Evolutionary conservation across 176 grass and related monocot species (phyloP), one percentile per base, ranked within the genome.

Genomic region (Cocos nucifera): DNA sequence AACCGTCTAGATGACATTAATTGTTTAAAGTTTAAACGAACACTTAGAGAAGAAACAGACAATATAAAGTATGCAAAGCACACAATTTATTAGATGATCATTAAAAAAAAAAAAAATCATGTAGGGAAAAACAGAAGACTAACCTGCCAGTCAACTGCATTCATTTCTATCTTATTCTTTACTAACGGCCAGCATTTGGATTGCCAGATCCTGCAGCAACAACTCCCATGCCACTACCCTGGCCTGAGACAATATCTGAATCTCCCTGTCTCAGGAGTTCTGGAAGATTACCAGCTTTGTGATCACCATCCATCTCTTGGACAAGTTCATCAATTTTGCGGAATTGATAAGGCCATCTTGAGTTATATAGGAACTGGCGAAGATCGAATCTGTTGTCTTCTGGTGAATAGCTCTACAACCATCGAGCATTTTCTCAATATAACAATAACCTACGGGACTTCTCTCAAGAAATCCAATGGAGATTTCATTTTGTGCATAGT

Each of bases 351-450:
- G 87, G 66, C 93, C 93, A 97, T 66, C 76, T 78, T 49, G 81
- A 70, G 73, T 91, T 97, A 81, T 97, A 97, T 22, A 97, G 56
- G 70, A 97, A 97, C 30, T 97, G 93, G 62, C 93, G 83, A 54
- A 97, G 81, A 60, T 97, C 93, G 22, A 85, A 97, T 70, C 87
- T 80, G 66, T 97, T 91, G 21, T 97, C 93, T 52, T 97, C 93
- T 2, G 93, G 93, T n/a, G 93, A 97, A 83, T 97, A 97, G 74
- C 93, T 97, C 93, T 97, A 62, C 63, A 78, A 64, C 3, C 8
- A 67, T 56, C 22, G 9, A 8, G 7, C n/a, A 17, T 20, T 23
- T 17, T 19, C 8, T 54, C 32, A 54, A 54, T 32, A 67, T 3
- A 2, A 0, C 0, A 9, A 3, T 14, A 3, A 6, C 20, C 51